Evolutionary conservation across 495 filamentous ascomycete genomes (phyloP).

Genomic region (Aspergillus funiculosus): DNA sequence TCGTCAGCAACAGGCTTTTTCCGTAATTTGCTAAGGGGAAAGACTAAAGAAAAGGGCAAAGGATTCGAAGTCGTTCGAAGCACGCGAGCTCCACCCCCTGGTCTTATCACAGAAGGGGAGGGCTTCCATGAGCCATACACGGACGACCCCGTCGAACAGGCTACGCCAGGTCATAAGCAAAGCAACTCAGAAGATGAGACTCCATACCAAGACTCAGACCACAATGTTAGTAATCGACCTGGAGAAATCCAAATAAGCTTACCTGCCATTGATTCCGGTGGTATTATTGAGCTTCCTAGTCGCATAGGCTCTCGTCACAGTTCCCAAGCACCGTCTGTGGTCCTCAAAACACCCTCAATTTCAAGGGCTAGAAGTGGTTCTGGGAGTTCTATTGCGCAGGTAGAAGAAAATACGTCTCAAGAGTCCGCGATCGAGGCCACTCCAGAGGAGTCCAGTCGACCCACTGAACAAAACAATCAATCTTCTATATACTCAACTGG

Average conservation of each 20-base stretch:
- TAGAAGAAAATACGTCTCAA: constrained; percentile 11
- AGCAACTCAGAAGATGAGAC: constrained; percentile 30
- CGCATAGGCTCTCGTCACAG: constrained; percentile 56
- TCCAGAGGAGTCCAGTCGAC: too few relatives aligned
- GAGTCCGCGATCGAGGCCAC: too few relatives aligned
- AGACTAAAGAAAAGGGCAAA: constrained; percentile 83
- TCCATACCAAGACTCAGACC: constrained; percentile 46
- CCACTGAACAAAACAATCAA: background rate
- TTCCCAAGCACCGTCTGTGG: constrained; percentile 33
- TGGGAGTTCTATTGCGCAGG: background rate
- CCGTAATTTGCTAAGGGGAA: constrained; percentile 67
- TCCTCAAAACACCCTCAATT: constrained; percentile 36
- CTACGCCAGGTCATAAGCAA: constrained; percentile 23
- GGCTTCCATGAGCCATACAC: constrained; percentile 54
- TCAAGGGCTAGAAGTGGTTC: constrained; percentile 51
- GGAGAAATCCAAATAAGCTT: constrained; percentile 43
- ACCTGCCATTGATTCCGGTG: constrained; percentile 56
- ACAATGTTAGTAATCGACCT: constrained; percentile 24
- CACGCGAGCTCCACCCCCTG: constrained; percentile 54
- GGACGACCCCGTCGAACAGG: constrained; percentile 48
- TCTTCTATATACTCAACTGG: constrained; percentile 13
- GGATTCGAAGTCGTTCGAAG: constrained; percentile 95
- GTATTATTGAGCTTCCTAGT: constrained; percentile 59
- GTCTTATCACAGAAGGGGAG: constrained; percentile 30
- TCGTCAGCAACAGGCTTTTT: constrained; percentile 86